phyloP scores from a whole-genome alignment of 345 rosid species.

The Salix brachista region DNA sequence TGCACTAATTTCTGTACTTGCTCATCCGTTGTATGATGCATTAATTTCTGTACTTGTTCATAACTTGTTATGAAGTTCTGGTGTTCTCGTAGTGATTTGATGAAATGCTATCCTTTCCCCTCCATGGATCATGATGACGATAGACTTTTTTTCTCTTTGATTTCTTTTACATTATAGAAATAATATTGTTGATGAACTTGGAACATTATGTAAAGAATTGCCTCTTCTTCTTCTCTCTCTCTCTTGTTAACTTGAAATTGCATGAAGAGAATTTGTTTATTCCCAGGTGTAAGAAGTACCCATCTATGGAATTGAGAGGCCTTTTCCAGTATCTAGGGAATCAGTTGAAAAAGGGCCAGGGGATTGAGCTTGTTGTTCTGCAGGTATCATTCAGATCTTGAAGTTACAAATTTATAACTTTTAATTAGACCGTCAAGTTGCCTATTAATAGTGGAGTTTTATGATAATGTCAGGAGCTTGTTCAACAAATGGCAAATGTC shows the following conservation, averaged over 20 bases:
- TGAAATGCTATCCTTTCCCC: background rate
- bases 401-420: conserved; percentile 13
- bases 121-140: background rate
- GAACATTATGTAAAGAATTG: background rate
- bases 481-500: conserved; percentile 99
- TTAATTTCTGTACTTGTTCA: background rate
- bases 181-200: background rate
- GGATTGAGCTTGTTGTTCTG: conserved; percentile 93
- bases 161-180: background rate
- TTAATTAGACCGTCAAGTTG: conserved; percentile 2
- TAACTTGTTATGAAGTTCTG: background rate
- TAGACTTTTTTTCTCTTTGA: background rate
- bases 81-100: background rate
- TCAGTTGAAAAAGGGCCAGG: conserved; percentile 91
- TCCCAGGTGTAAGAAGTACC: conserved; percentile 93
- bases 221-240: background rate
- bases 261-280: conserved; percentile 1
- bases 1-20: background rate
- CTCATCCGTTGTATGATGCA: background rate
- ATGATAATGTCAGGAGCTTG: conserved; percentile 65
- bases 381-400: conserved; percentile 52
- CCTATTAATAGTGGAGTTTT: conserved; percentile 21
- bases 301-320: conserved; percentile 97
- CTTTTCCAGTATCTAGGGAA: conserved; percentile 97
- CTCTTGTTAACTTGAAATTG: background rate